A percentile compares a stretch with the other conserved stretches of the same genome.
These are phyloP conservation scores for Trichoderma asperelloides DNA, from an alignment of 495 filamentous ascomycete genomes.

Conservation along the genomic window DNA sequence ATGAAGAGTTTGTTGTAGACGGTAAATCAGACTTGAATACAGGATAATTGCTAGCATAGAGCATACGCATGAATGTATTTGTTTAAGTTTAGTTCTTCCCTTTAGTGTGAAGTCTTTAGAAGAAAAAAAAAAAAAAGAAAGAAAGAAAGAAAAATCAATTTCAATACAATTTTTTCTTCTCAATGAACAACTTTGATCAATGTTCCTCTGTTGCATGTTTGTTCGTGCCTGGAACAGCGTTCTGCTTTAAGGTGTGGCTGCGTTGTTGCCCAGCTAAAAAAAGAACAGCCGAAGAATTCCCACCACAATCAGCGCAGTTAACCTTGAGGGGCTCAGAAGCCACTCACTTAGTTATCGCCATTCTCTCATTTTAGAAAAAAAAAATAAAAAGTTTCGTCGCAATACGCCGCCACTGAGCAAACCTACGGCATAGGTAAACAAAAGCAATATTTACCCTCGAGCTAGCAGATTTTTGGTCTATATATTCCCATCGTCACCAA, in stretches of 20 bases:
- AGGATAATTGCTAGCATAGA: too few species aligned
- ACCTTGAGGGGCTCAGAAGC: constrained; percentile 1
- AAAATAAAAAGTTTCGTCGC: background rate
- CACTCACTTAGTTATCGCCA: constrained; percentile 1
- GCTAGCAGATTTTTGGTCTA: background rate
- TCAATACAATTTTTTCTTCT: too few species aligned
- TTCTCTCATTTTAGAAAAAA: background rate
- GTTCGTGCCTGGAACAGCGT: too few species aligned
- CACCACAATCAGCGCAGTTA: background rate
- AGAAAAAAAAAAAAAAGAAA: too few species aligned
- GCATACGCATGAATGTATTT: too few species aligned
- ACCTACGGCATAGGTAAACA: background rate
- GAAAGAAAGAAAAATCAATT: too few species aligned
- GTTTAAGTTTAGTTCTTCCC: too few species aligned
- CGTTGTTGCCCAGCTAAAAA: background rate
- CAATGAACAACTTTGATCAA: too few species aligned
- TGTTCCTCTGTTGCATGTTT: too few species aligned
- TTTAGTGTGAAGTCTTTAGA: too few species aligned
- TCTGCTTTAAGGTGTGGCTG: background rate
- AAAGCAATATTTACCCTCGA: background rate
- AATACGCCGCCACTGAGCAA: background rate
- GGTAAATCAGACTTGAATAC: too few species aligned
- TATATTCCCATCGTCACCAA: background rate
- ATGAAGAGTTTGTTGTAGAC: too few species aligned
- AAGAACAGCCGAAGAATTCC: background rate